A percentile compares a stretch with the other conserved stretches of the same genome.
These are phyloP conservation scores for Candida insectalens DNA, from an alignment of 805 yeast species.

Conservation along the genomic window DNA sequence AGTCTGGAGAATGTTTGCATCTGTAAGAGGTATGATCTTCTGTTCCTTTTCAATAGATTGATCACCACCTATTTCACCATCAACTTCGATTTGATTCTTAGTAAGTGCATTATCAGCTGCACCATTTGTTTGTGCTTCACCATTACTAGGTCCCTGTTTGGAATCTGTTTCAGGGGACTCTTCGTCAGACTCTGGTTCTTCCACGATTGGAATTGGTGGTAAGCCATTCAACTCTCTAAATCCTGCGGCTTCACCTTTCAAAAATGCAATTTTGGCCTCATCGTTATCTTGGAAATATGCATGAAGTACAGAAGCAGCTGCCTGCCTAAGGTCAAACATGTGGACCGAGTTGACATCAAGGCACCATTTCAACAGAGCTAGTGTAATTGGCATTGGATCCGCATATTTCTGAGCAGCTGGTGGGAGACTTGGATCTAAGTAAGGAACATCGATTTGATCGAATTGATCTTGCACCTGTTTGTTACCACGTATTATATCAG, in stretches of 20 bases:
- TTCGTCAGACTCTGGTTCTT: neutral
- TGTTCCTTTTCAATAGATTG: too few species aligned
- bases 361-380: slow-evolving; percentile 77
- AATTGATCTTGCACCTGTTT: slow-evolving; percentile 59
- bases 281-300: slow-evolving; percentile 60
- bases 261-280: slow-evolving; percentile 50
- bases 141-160: neutral
- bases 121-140: neutral
- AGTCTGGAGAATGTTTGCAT: slow-evolving; percentile 58
- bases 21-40: slow-evolving; percentile 12
- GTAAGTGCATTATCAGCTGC: neutral
- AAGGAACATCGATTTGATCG: slow-evolving; percentile 84
- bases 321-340: slow-evolving; percentile 70
- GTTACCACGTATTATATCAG: slow-evolving; percentile 66
- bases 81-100: slow-evolving; percentile 2
- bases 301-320: slow-evolving; percentile 55
- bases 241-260: slow-evolving; percentile 52
- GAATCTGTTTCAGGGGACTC: neutral
- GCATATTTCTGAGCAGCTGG: slow-evolving; percentile 21
- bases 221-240: slow-evolving; percentile 25
- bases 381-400: slow-evolving; percentile 53
- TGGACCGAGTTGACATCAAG: slow-evolving; percentile 74
- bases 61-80: slow-evolving; percentile 2
- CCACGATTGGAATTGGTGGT: slow-evolving; percentile 2
- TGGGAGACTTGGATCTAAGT: slow-evolving; percentile 55